Percentiles rank a stretch among this genome's conserved stretches.
Conservation (phyloP, 2,329 filamentous ascomycete genomes). For the Colletotrichum noveboracense region DNA sequence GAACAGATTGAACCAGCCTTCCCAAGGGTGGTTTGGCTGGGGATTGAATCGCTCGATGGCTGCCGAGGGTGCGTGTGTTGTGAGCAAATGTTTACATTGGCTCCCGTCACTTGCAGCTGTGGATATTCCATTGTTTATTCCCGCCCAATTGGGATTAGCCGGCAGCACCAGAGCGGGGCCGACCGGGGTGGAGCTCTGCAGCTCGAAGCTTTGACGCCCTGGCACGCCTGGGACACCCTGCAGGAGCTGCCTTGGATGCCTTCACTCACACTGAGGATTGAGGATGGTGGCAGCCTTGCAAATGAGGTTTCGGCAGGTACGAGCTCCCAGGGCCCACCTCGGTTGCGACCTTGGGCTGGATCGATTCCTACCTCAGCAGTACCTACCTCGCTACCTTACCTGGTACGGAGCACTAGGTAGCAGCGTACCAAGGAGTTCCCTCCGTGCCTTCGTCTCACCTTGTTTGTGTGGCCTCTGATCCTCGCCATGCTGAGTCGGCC, state of each 20-base stretch:
- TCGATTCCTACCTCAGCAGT: neutral
- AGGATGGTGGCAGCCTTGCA: neutral
- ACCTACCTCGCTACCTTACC: neutral
- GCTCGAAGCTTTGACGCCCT: conserved; percentile 2
- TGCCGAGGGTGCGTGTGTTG: neutral
- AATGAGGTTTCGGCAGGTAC: conserved; percentile 17
- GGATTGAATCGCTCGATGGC: neutral
- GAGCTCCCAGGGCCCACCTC: neutral
- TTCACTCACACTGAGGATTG: neutral
- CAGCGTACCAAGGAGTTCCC: neutral
- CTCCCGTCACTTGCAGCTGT: conserved; percentile 1
- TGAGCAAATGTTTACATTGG: conserved; percentile 19
- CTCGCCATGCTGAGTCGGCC: neutral
- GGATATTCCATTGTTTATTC: conserved; percentile 22
- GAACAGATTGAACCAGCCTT: conserved; percentile 22
- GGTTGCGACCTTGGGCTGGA: neutral
- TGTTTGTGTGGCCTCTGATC: neutral
- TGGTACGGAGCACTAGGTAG: neutral
- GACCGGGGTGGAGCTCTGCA: conserved; percentile 1
- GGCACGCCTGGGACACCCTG: neutral
- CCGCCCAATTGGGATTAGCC: conserved; percentile 9
- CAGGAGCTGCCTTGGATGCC: neutral
- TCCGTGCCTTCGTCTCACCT: neutral
- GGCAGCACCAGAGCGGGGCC: neutral
- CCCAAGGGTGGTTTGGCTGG: neutral